Evolutionary conservation across 441 rosid species (phyloP).

Genomic region (Adansonia rubrostipa): DNA sequence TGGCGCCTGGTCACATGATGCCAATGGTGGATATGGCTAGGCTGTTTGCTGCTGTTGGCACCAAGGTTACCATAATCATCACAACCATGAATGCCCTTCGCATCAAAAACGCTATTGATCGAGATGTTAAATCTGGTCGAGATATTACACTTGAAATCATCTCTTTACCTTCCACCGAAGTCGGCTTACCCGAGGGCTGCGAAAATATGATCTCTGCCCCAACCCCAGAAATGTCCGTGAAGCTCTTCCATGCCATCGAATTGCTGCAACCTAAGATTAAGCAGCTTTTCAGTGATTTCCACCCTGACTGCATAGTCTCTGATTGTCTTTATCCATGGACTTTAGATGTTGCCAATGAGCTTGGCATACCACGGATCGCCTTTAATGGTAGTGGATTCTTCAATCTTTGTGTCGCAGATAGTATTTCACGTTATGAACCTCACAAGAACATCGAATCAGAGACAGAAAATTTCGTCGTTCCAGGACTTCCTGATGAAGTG

Average conservation of each 20-base stretch:
- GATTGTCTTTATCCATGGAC: conserved; percentile 53
- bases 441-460: conserved; percentile 3
- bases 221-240: conserved; percentile 38
- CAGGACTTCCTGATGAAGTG: conserved; percentile 43
- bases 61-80: conserved; percentile 40
- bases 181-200: conserved; percentile 47
- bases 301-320: conserved; percentile 43
- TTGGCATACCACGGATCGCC: conserved; percentile 48
- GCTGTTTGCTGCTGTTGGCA: conserved; percentile 38
- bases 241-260: conserved; percentile 35
- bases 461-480: conserved; percentile 37
- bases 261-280: conserved; percentile 34
- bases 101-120: conserved; percentile 31
- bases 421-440: conserved; percentile 27
- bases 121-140: conserved; percentile 33
- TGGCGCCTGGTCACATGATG: conserved; percentile 59
- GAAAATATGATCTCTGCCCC: conserved; percentile 37
- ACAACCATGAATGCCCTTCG: conserved; percentile 38
- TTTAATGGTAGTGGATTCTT: conserved; percentile 47
- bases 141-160: conserved; percentile 34
- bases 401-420: conserved; percentile 40
- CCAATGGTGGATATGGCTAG: conserved; percentile 50
- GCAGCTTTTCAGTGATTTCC: conserved; percentile 17
- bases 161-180: conserved; percentile 37
- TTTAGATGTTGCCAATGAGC: conserved; percentile 41